Evolutionary conservation across 768 basidiomycete species (phyloP), one percentile per base, ranked within the genome.

Genomic region (Lactarius trivialis): DNA sequence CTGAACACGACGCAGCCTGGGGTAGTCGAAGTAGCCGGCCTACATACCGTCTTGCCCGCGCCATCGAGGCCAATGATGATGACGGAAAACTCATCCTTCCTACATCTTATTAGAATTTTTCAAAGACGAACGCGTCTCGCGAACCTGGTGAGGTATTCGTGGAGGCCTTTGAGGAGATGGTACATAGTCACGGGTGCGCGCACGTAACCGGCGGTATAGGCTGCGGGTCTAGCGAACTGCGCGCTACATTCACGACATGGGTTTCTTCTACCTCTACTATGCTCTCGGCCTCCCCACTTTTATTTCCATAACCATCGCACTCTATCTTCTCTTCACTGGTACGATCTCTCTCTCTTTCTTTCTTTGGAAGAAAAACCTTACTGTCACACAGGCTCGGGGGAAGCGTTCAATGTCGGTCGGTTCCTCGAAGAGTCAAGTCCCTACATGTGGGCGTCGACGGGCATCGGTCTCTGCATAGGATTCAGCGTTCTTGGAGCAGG

Each of bases 371-470:
- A 24, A 14, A 24, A 48, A 48, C 24, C n/a, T 24, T 28, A 11
- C 58, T 53, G 55, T 11, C 24, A 58, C 61, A 60, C 70, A 93
- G 92, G 82, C 70, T 91, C 89, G 7, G 92, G 91, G 65, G 91
- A 93, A 73, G 85, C 89, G 1, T 96, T 98, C 85, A 93, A 98
- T 71, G 85, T 93, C 65, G 96, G 95, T 43, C 85, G 85, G 53
- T 98, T 94, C 79, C 81, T 98, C 28, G 94, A 95, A 72, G 91
- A 97, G 77, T 85, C 91, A 30, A 93, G 86, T 71, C 96, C 96
- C 0, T 98, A 91, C 74, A 85, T 87, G 39, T 98, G 93, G 93
- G 95, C 88, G 0, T 80, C 92, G 51, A 83, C 86, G 3, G 97
- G 97, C 11, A 88, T 98, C 39, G 94, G 91, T 19, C 78, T 98